Evolutionary conservation across 495 filamentous ascomycete genomes (phyloP), one percentile per base, ranked within the genome.

Genomic region (Tuber calosporum): DNA sequence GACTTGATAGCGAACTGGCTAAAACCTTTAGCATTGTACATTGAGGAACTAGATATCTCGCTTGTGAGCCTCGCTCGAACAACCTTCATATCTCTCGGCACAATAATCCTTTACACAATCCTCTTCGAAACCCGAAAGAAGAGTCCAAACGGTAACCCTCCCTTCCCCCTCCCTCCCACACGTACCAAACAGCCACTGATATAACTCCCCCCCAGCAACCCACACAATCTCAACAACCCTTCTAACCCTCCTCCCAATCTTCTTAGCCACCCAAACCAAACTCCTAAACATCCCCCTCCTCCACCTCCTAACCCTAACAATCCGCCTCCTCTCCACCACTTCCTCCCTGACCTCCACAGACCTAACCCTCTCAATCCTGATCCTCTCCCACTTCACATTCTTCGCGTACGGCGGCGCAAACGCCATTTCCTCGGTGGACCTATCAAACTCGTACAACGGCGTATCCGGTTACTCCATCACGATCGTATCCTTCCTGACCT

Each of bases 341-440:
- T 82, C 87, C 26, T 66, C 82, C 38, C 82, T 92, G 22, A 82
- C 82, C 13, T 82, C 82, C 3, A 79, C 85, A 42, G 89, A 93
- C 75, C 81, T 90, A 13, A 89, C 86, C 1, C 85, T 88, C 37
- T 89, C 90, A 0, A 88, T 86, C 17, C 79, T 93, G 7, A 85
- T 94, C 22, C 85, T 90, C 74, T 92, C 93, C 78, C 89, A 89
- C 83, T 83, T 87, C 69, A 87, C 90, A 66, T 98, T 96, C 85
- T 99, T 98, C 80, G 90, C 92, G n/a, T 87, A 91, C 77, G 96
- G 93, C 39, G 92, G 92, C 73, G 90, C 91, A 36, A 99, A 99
- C 80, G 90, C 94, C 34, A 94, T 99, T 69, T 95, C 93, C 34
- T 93, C 90, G 20, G 88, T 96, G 69, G 92, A 96, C 75, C 85